These are phyloP conservation scores for Botrytis medusae DNA, from an alignment of 2,329 filamentous ascomycete species.

Conservation along the genomic window DNA sequence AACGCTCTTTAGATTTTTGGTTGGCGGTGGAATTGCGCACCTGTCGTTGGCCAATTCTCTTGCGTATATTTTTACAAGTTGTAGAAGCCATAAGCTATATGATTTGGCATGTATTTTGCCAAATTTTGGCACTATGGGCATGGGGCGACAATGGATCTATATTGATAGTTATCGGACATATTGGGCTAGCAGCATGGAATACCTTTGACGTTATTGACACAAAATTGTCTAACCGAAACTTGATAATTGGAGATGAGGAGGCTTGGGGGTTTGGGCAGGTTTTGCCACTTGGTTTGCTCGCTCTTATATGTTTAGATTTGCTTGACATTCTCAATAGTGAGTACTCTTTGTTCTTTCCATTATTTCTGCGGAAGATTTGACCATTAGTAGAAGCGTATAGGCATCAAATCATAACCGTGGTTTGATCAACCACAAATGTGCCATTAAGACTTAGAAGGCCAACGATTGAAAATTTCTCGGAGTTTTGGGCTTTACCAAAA, in stretches of 20 bases:
- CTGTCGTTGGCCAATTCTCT: background rate
- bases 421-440: background rate
- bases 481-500: background rate
- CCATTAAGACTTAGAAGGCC: background rate
- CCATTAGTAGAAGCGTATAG: conserved; percentile 14
- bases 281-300: conserved; percentile 24
- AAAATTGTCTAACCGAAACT: conserved; percentile 23
- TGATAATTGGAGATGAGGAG: conserved; percentile 22
- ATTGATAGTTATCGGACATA: conserved; percentile 19
- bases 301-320: conserved; percentile 22
- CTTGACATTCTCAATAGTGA: conserved; percentile 25
- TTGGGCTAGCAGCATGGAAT: conserved; percentile 25
- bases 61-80: background rate
- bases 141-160: conserved; percentile 23
- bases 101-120: conserved; percentile 9
- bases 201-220: conserved; percentile 25
- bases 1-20: background rate
- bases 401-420: background rate
- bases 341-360: background rate
- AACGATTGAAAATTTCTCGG: background rate
- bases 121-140: conserved; percentile 21
- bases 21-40: background rate
- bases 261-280: conserved; percentile 28
- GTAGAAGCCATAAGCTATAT: background rate
- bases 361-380: background rate